phyloP scores from a whole-genome alignment of 1,284 basidiomycete species.

The Pseudozyma sp. region DNA sequence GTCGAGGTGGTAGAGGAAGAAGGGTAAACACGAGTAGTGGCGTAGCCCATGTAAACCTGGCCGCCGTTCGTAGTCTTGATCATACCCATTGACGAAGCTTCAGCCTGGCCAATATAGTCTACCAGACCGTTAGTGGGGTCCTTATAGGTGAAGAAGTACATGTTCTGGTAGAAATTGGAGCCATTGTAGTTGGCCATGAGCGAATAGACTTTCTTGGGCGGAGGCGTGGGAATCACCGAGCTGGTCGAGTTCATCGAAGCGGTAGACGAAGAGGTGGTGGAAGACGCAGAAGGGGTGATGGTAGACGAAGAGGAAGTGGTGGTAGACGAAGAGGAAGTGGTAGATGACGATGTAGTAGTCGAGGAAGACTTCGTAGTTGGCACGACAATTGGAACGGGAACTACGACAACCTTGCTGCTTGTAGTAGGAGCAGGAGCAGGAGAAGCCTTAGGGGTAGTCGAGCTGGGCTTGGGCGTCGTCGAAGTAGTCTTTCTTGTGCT shows the following conservation, averaged over 20 bases:
- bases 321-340: constrained; percentile 1
- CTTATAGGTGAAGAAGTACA: constrained; percentile 54
- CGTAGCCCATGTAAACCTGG: constrained; percentile 51
- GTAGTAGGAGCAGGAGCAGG: not conserved
- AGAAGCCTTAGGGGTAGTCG: constrained; percentile 2
- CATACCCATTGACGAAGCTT: constrained; percentile 37
- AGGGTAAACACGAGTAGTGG: constrained; percentile 45
- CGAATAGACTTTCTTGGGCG: constrained; percentile 43
- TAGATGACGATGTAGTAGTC: constrained; percentile 4
- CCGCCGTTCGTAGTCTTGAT: constrained; percentile 40
- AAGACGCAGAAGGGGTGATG: constrained; percentile 1
- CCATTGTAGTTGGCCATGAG: constrained; percentile 44
- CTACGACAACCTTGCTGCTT: constrained; percentile 4
- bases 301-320: constrained; percentile 1
- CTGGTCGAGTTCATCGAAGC: constrained; percentile 19
- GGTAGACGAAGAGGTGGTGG: constrained; percentile 8
- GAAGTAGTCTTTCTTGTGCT: constrained; percentile 2
- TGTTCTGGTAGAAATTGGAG: constrained; percentile 56
- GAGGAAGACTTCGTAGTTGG: constrained; percentile 7
- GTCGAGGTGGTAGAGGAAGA: constrained; percentile 9
- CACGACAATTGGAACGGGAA: not conserved
- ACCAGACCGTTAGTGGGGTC: constrained; percentile 60
- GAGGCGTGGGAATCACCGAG: constrained; percentile 21
- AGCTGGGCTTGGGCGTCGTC: not conserved
- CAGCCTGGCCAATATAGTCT: constrained; percentile 29